Conservation (phyloP, 768 basidiomycete species). For the Boletus rubropictus region DNA sequence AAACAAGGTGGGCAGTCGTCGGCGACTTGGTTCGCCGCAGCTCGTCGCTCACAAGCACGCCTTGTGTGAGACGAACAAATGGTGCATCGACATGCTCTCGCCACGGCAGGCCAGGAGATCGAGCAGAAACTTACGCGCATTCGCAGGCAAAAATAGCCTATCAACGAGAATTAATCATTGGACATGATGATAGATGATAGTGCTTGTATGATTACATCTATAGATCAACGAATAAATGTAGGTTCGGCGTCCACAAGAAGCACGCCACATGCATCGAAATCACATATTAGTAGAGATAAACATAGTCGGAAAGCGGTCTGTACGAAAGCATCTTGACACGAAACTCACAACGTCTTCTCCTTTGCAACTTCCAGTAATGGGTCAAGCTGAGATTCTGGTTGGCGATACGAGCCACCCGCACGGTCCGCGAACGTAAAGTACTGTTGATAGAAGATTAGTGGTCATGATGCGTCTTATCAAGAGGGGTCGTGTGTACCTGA, state of each 20-base stretch:
- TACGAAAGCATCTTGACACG: background rate
- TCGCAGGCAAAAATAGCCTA: background rate
- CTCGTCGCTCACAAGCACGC: too few relatives aligned
- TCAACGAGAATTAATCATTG: background rate
- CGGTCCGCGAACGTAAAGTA: slow-evolving; percentile 97
- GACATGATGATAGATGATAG: background rate
- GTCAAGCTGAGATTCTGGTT: slow-evolving; percentile 78
- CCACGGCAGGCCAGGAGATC: too few relatives aligned
- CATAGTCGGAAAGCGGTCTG: slow-evolving; percentile 13
- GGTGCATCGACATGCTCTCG: background rate
- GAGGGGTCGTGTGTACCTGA: slow-evolving; percentile 50
- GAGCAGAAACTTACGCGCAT: too few relatives aligned
- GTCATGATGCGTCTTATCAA: background rate
- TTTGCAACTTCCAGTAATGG: slow-evolving; percentile 62
- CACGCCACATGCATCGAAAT: background rate
- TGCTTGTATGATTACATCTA: background rate
- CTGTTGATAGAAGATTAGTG: slow-evolving; percentile 37
- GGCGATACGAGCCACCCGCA: slow-evolving; percentile 78
- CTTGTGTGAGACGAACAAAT: too few relatives aligned
- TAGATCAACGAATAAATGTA: background rate
- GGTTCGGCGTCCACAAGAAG: background rate
- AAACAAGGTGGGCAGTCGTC: too few relatives aligned
- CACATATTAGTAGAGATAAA: slow-evolving; percentile 21
- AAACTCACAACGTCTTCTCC: slow-evolving; percentile 21
- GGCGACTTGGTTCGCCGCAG: too few relatives aligned